Evolutionary conservation across 768 basidiomycete genomes (phyloP).

Genomic region (Amylocystis lapponica): DNA sequence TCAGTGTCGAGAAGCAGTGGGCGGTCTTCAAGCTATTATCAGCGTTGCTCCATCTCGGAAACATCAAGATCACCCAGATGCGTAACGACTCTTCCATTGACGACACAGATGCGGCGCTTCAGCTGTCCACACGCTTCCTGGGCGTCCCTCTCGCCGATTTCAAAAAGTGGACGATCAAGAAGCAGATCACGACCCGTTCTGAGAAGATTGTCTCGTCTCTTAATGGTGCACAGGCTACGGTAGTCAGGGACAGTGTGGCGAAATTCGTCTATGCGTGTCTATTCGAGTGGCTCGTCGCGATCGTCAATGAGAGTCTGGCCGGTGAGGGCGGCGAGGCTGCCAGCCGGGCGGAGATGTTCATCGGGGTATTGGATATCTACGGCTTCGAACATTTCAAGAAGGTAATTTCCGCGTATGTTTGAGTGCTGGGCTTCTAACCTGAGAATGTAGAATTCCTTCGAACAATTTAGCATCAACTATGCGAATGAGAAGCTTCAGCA

Average conservation of each 20-base stretch:
- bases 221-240: constrained; percentile 83
- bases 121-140: constrained; percentile 81
- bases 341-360: constrained; percentile 93
- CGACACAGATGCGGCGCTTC: constrained; percentile 75
- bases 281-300: constrained; percentile 97
- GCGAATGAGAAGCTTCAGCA: constrained; percentile 98
- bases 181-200: constrained; percentile 88
- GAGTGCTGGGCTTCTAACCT: background rate
- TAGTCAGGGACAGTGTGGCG: constrained; percentile 93
- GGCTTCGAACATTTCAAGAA: constrained; percentile 98
- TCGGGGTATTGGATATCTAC: constrained; percentile 97
- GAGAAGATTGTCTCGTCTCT: constrained; percentile 93
- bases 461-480: constrained; percentile 99
- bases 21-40: constrained; percentile 93
- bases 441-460: constrained; percentile 69
- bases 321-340: constrained; percentile 94
- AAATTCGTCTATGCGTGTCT: constrained; percentile 99
- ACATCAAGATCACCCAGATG: constrained; percentile 81
- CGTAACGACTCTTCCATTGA: constrained; percentile 82
- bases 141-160: constrained; percentile 89
- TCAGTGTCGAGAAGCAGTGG: constrained; percentile 98
- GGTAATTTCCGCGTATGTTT: constrained; percentile 32
- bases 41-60: constrained; percentile 94
- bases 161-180: constrained; percentile 99
- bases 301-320: constrained; percentile 94